Evolutionary conservation across 768 basidiomycete genomes (phyloP).

Genomic region (Suillus decipiens): DNA sequence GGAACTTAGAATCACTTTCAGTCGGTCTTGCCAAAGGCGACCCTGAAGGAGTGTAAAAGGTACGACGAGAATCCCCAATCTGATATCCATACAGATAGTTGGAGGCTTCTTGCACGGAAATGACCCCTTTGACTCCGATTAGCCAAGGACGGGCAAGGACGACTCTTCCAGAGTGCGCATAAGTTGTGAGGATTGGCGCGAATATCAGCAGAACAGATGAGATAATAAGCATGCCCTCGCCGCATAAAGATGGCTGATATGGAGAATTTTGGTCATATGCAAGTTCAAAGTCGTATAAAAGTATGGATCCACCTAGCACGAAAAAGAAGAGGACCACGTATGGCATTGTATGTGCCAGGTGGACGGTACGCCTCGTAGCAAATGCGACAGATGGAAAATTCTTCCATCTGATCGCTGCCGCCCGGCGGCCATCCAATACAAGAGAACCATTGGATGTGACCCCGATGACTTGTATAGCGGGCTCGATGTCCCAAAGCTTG

Average conservation of each 20-base stretch:
- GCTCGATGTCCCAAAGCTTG: conserved; percentile 24
- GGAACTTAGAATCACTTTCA: conserved; percentile 12
- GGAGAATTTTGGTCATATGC: too few species aligned
- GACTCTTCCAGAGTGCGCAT: conserved; percentile 21
- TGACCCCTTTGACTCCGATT: conserved; percentile 25
- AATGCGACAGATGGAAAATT: conserved; percentile 23
- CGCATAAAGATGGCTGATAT: too few species aligned
- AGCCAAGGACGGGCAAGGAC: conserved; percentile 23
- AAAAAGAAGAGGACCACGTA: conserved; percentile 4
- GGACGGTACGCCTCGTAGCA: conserved; percentile 17
- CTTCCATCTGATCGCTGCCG: conserved; percentile 25
- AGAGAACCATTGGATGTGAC: conserved; percentile 19
- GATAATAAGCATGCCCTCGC: conserved; percentile 7
- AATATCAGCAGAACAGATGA: conserved; percentile 17
- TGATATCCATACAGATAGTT: conserved; percentile 17
- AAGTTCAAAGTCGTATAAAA: too few species aligned
- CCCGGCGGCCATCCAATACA: conserved; percentile 28
- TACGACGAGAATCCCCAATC: neutral
- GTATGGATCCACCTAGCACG: too few species aligned
- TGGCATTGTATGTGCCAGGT: conserved; percentile 13
- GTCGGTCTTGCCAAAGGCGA: conserved; percentile 12
- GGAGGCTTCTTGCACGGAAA: conserved; percentile 26
- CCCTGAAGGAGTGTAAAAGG: conserved; percentile 22
- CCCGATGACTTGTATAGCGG: conserved; percentile 21
- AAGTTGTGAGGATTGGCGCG: conserved; percentile 15